Evolutionary conservation across 257 asterid genomes (phyloP).

Genomic region (Hygrophila difformis): DNA sequence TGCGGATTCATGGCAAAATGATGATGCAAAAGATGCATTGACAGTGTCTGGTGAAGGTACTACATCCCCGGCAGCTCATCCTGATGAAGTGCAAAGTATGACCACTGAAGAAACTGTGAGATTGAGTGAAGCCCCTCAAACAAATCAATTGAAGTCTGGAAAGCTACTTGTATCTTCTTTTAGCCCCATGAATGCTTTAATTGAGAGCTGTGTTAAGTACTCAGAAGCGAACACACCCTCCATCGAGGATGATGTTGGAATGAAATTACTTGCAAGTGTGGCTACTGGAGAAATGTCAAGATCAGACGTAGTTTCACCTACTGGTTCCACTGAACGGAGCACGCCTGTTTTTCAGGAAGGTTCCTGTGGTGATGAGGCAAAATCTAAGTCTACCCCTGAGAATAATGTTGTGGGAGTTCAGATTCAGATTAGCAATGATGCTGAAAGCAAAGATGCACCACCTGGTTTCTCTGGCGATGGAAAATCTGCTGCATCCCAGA

Average conservation of each 20-base stretch:
- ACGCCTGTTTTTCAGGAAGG: constrained; percentile 33
- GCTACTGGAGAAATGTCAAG: constrained; percentile 80
- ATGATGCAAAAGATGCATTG: constrained; percentile 38
- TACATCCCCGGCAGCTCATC: constrained; percentile 32
- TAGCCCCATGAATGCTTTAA: constrained; percentile 88
- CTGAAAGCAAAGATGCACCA: constrained; percentile 22
- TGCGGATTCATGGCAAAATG: constrained; percentile 34
- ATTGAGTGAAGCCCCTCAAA: constrained; percentile 23
- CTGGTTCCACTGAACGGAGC: constrained; percentile 42
- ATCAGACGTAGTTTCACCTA: constrained; percentile 45
- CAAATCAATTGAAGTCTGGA: constrained; percentile 29
- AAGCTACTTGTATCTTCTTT: constrained; percentile 53
- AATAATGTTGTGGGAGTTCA: constrained; percentile 19
- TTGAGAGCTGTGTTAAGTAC: constrained; percentile 82
- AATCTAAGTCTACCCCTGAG: constrained; percentile 29
- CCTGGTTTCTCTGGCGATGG: constrained; percentile 19
- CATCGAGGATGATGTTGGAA: constrained; percentile 75
- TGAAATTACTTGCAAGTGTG: constrained; percentile 95
- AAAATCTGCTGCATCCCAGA: constrained; percentile 16
- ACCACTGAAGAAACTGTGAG: constrained; percentile 28
- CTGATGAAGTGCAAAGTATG: constrained; percentile 47
- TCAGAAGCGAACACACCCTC: constrained; percentile 63
- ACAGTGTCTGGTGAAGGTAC: constrained; percentile 46
- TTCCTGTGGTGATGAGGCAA: constrained; percentile 40
- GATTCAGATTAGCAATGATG: constrained; percentile 19